Base-by-base conservation (phyloP, 371 early-diverging fungal species). In the Mortierella sp. region DNA sequence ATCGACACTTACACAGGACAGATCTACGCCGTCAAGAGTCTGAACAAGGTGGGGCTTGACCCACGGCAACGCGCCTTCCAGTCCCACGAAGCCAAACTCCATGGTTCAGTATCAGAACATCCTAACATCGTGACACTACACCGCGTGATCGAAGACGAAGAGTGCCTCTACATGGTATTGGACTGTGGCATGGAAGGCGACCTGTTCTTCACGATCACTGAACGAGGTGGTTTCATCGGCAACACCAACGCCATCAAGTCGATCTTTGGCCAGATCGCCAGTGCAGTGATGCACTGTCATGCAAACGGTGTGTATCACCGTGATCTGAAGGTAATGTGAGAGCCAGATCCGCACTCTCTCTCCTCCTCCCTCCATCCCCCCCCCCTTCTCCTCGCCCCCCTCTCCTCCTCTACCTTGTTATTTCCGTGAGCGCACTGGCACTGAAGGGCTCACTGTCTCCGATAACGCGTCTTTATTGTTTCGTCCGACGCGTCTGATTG, bases 101-200 rank as follows among this genome's bases (percentile, higher is more conserved):
- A 95, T 63, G 80, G 82, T 17, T 63, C 71, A 29, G 83, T 95
- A 28, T 83, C 85, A 17, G 83, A 77, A 7, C 93, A 94, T 78
- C 85, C 85, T 14, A 86, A 92, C 61, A 89, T 97, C 60, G 88
- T 93, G 39, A 81, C 81, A 44, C 81, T 95, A 31, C 82, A 91
- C 68, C 89, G 89, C 50, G 88, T 92, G 37, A 83, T 94, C 57
- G 86, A 86, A 37, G 88, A 89, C 39, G 76, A 72, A 10, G 86
- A 90, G 14, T 87, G 86, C 72, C 82, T 90, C n/a, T 90, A 90
- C 69, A 80, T 93, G 57, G 86, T 92, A 17, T 71, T 95, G 24
- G 94, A 94, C 67, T 86, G 85, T 70, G 90, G 90, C 48, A 67
- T 72, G 16, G 88, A 90, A 48, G 90, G 89, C 27, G 91, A 92